phyloP scores from a whole-genome alignment of 768 basidiomycete genomes.

The Hericium rajendrae region DNA sequence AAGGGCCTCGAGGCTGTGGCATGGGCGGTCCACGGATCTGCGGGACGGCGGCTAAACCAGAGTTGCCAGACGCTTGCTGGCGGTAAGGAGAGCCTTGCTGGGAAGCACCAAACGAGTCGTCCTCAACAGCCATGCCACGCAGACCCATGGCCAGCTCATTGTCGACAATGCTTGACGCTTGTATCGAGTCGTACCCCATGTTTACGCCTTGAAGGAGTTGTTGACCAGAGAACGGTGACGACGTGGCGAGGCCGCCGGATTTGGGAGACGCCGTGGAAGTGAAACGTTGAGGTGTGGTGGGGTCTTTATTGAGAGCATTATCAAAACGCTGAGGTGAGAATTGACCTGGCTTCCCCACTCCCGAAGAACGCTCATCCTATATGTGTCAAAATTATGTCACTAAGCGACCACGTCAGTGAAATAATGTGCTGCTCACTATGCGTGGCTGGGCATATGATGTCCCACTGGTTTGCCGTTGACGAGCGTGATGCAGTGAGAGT shows the following conservation, averaged over 20 bases:
- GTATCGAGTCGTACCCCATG: constrained; percentile 27
- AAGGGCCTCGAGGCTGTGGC: constrained; percentile 37
- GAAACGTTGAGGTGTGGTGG: constrained; percentile 30
- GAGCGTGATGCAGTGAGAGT: constrained; percentile 2
- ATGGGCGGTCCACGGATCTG: constrained; percentile 32
- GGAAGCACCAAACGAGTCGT: constrained; percentile 30
- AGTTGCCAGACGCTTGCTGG: constrained; percentile 22
- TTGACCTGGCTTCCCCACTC: constrained; percentile 30
- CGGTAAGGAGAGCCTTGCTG: constrained; percentile 26
- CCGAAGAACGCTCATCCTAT: constrained; percentile 14
- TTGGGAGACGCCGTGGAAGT: constrained; percentile 38
- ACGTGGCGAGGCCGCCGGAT: constrained; percentile 20
- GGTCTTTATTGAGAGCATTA: constrained; percentile 32
- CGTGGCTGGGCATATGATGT: constrained; percentile 8
- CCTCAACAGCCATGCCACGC: constrained; percentile 53
- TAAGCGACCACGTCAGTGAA: background rate
- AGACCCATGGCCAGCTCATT: constrained; percentile 48
- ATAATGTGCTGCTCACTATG: constrained; percentile 6
- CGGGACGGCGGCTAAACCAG: constrained; percentile 20
- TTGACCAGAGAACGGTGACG: constrained; percentile 23
- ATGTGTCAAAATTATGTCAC: constrained; percentile 17
- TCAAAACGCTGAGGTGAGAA: constrained; percentile 50
- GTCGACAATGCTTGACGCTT: constrained; percentile 33
- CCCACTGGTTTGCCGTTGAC: constrained; percentile 11
- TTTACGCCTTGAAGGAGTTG: constrained; percentile 16